Evolutionary conservation across 2,329 filamentous ascomycete species (phyloP).

Genomic region (Apiospora sp.): DNA sequence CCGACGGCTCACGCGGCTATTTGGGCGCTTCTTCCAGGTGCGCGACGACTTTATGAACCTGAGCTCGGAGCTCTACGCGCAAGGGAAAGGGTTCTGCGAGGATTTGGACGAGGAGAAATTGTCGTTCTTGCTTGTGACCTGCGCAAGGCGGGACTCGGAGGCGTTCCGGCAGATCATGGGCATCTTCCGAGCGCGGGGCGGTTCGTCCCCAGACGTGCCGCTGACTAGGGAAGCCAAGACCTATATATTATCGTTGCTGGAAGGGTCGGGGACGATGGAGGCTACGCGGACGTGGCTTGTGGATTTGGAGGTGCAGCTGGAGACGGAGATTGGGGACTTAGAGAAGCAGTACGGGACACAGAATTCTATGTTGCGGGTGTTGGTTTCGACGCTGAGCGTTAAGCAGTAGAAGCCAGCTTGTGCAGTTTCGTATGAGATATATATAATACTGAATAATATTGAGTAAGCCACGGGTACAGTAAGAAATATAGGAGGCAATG

Average conservation of each 20-base stretch:
- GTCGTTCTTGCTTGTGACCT: neutral
- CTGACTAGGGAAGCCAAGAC: neutral
- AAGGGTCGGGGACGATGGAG: neutral
- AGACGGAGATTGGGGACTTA: neutral
- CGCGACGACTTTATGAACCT: slow-evolving; percentile 70
- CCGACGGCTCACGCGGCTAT: slow-evolving; percentile 64
- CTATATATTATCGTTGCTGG: neutral
- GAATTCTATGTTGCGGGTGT: neutral
- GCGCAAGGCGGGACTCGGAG: neutral
- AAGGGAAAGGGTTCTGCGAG: slow-evolving; percentile 11
- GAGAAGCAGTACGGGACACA: neutral
- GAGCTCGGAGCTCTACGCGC: neutral
- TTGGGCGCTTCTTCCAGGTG: slow-evolving; percentile 68
- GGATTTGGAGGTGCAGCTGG: neutral
- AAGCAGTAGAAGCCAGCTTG: neutral
- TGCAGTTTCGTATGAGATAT: too few relatives aligned
- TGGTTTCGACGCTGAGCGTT: neutral
- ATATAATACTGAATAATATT: too few relatives aligned
- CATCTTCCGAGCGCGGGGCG: neutral
- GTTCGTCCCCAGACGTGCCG: too few relatives aligned
- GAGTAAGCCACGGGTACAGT: neutral
- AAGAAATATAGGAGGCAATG: too few relatives aligned
- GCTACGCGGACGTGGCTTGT: neutral
- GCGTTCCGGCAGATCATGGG: neutral
- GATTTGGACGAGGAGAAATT: slow-evolving; percentile 12